phyloP scores from a whole-genome alignment of 2,329 filamentous ascomycete genomes.

The Ophiocordyceps australis region DNA sequence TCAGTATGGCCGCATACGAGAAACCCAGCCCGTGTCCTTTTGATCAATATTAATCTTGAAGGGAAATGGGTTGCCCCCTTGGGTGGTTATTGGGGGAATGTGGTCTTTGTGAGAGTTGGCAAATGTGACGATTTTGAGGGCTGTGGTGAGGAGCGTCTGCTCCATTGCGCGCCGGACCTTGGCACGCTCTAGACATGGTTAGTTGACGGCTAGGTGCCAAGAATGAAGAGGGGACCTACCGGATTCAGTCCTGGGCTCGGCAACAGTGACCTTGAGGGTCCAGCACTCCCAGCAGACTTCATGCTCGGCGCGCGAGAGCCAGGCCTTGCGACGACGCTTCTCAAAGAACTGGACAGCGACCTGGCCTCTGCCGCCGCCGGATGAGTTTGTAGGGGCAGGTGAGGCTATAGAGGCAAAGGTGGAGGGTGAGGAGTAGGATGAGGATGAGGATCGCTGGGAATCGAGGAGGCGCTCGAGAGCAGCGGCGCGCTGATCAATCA shows the following conservation, averaged over 20 bases:
- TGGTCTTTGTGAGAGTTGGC: slow-evolving; percentile 86
- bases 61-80: slow-evolving; percentile 84
- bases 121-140: slow-evolving; percentile 75
- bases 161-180: slow-evolving; percentile 88
- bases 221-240: slow-evolving; percentile 32
- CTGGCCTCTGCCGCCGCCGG: slow-evolving; percentile 50
- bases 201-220: background rate
- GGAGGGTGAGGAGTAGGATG: slow-evolving; percentile 4
- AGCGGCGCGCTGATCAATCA: slow-evolving; percentile 77
- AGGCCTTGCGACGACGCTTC: slow-evolving; percentile 68
- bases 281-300: slow-evolving; percentile 96
- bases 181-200: slow-evolving; percentile 44
- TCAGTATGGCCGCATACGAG: slow-evolving; percentile 59
- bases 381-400: slow-evolving; percentile 6
- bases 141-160: slow-evolving; percentile 69
- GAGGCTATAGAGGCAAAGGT: slow-evolving; percentile 2
- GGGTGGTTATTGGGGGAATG: slow-evolving; percentile 92
- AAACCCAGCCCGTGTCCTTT: slow-evolving; percentile 58
- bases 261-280: slow-evolving; percentile 86
- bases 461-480: slow-evolving; percentile 64
- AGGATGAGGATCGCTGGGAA: slow-evolving; percentile 27
- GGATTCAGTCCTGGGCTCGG: slow-evolving; percentile 72
- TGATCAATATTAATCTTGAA: slow-evolving; percentile 86
- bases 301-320: slow-evolving; percentile 67
- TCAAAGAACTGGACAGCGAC: slow-evolving; percentile 89